phyloP scores from a whole-genome alignment of 1,139 yeast genomes.

The Saccharomyces pastorianus region DNA sequence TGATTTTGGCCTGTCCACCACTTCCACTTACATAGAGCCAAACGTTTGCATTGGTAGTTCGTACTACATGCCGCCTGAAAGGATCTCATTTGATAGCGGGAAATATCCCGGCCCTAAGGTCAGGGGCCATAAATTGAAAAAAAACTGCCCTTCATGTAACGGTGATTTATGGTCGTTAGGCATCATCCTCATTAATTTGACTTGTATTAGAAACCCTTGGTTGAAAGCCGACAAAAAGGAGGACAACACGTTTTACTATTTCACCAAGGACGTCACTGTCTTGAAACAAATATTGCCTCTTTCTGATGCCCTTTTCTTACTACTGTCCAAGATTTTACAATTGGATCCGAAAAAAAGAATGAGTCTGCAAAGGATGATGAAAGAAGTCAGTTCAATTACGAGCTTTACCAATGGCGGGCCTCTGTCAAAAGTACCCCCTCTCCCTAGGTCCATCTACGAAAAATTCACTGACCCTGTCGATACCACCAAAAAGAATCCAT shows the following conservation, averaged over 20 bases:
- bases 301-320: constrained; percentile 44
- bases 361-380: constrained; percentile 39
- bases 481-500: neutral
- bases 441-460: neutral
- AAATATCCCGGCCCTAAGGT: constrained; percentile 11
- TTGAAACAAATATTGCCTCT: constrained; percentile 45
- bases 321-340: constrained; percentile 49
- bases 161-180: constrained; percentile 91
- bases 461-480: neutral
- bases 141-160: constrained; percentile 48
- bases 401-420: constrained; percentile 2
- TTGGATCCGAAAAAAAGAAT: constrained; percentile 64
- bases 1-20: constrained; percentile 81
- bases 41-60: constrained; percentile 82
- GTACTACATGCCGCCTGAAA: constrained; percentile 91
- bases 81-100: constrained; percentile 37
- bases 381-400: constrained; percentile 4
- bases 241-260: constrained; percentile 51
- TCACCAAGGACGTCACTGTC: constrained; percentile 44
- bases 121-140: neutral
- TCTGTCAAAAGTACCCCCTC: neutral
- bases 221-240: constrained; percentile 60
- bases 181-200: constrained; percentile 66
- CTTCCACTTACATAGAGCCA: constrained; percentile 49
- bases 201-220: constrained; percentile 93